Evolutionary conservation across 1,284 basidiomycete species (phyloP).

Genomic region (Trichosporon sp.): DNA sequence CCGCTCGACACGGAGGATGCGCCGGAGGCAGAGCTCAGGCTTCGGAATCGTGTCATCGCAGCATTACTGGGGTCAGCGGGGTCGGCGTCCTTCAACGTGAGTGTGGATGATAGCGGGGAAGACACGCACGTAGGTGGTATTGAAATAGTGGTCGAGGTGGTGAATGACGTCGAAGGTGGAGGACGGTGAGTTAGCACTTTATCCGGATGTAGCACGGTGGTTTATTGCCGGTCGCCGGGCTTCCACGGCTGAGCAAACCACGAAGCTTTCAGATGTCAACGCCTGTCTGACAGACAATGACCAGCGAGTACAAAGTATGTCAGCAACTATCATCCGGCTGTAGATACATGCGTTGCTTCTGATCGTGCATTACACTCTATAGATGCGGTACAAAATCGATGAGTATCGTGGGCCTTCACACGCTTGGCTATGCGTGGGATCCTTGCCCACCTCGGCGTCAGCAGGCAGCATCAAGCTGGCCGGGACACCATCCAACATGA

Average conservation of each 20-base stretch:
- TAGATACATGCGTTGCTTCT: background rate
- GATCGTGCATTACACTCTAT: background rate
- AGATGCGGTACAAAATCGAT: background rate
- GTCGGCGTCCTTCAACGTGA: background rate
- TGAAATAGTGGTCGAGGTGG: background rate
- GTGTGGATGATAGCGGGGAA: background rate
- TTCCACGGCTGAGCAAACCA: background rate
- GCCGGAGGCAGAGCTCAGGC: background rate
- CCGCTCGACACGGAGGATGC: background rate
- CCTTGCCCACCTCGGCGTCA: too few relatives aligned
- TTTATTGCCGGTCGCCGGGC: too few relatives aligned
- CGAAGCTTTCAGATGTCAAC: too few relatives aligned
- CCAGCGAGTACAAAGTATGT: background rate
- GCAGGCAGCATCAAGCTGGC: too few relatives aligned
- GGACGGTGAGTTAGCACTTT: background rate
- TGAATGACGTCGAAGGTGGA: background rate
- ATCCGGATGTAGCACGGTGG: background rate
- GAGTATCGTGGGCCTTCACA: too few relatives aligned
- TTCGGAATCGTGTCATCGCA: background rate
- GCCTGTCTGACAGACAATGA: background rate
- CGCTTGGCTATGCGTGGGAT: too few relatives aligned
- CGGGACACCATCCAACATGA: too few relatives aligned
- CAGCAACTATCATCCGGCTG: background rate
- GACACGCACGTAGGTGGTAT: background rate
- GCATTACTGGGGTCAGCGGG: background rate